A percentile compares a stretch with the other conserved stretches of the same genome.
Evolutionary conservation across 805 yeast species (phyloP).

Genomic region (Ogataea nitratoaversa): DNA sequence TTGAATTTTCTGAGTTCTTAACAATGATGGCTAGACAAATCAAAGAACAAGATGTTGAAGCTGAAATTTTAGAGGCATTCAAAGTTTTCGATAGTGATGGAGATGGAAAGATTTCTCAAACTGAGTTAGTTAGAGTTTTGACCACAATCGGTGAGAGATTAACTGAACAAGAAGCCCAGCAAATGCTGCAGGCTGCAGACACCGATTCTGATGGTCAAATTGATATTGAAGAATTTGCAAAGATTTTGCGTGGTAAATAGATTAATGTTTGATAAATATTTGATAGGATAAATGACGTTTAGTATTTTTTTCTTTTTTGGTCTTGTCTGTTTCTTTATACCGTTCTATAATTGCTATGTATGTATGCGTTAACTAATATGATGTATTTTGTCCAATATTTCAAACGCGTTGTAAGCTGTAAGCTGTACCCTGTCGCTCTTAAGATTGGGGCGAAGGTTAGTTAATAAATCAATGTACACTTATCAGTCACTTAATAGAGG

Average conservation of each 20-base stretch:
- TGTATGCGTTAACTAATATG: no score
- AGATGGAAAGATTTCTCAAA: constrained; percentile 94
- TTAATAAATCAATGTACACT: no score
- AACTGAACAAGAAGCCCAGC: constrained; percentile 95
- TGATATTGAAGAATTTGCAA: constrained; percentile 94
- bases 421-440: no score
- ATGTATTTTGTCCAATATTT: no score
- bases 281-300: no score
- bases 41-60: constrained; percentile 96
- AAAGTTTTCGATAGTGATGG: constrained; percentile 96
- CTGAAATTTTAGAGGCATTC: constrained; percentile 95
- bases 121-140: constrained; percentile 93
- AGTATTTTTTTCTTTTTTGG: neutral
- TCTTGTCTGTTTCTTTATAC: no score
- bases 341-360: no score
- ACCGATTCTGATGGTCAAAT: constrained; percentile 96
- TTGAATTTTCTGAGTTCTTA: constrained; percentile 77
- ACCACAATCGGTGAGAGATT: constrained; percentile 97
- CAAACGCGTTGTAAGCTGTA: no score
- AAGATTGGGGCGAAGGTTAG: no score
- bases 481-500: no score
- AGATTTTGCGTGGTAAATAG: constrained; percentile 74
- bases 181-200: constrained; percentile 94
- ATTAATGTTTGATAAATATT: neutral
- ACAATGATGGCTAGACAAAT: constrained; percentile 89